Conservation (phyloP, 2,329 filamentous ascomycete genomes). For the Coniochaeta sp. region DNA sequence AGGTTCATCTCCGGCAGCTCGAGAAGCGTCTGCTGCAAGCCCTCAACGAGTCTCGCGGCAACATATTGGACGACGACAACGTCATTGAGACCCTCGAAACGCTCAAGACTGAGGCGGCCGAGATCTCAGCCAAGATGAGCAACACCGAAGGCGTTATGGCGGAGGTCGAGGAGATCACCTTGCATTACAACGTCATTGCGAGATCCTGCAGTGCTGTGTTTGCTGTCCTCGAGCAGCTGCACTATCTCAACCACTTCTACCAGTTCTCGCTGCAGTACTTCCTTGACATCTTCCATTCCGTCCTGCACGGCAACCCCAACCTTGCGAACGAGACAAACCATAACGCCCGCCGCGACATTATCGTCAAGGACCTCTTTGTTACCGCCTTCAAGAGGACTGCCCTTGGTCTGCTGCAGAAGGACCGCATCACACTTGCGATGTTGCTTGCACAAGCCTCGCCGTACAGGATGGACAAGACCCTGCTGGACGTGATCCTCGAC, state of each 20-base stretch:
- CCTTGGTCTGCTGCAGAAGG: slow-evolving; percentile 84
- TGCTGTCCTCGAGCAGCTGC: slow-evolving; percentile 90
- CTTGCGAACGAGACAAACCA: slow-evolving; percentile 66
- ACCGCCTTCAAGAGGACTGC: slow-evolving; percentile 92
- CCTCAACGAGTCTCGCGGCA: slow-evolving; percentile 93
- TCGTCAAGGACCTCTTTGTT: slow-evolving; percentile 85
- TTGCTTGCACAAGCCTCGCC: slow-evolving; percentile 93
- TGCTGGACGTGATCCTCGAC: slow-evolving; percentile 84
- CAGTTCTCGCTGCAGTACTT: slow-evolving; percentile 99
- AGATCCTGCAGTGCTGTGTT: slow-evolving; percentile 96
- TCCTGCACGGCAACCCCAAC: slow-evolving; percentile 73
- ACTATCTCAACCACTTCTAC: slow-evolving; percentile 98
- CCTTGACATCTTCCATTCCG: slow-evolving; percentile 91
- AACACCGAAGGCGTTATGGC: slow-evolving; percentile 98
- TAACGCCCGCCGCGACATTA: slow-evolving; percentile 76
- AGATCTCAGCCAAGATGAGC: slow-evolving; percentile 92
- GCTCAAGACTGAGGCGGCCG: slow-evolving; percentile 92
- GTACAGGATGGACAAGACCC: slow-evolving; percentile 84
- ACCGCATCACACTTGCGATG: slow-evolving; percentile 90
- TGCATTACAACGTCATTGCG: slow-evolving; percentile 89
- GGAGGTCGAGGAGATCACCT: slow-evolving; percentile 92
- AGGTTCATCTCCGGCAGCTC: slow-evolving; percentile 90
- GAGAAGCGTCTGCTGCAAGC: slow-evolving; percentile 92
- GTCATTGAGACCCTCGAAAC: slow-evolving; percentile 98
- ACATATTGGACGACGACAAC: slow-evolving; percentile 96